Conservation (phyloP, 140 eudicot genomes). For the Senecio squalidus region DNA sequence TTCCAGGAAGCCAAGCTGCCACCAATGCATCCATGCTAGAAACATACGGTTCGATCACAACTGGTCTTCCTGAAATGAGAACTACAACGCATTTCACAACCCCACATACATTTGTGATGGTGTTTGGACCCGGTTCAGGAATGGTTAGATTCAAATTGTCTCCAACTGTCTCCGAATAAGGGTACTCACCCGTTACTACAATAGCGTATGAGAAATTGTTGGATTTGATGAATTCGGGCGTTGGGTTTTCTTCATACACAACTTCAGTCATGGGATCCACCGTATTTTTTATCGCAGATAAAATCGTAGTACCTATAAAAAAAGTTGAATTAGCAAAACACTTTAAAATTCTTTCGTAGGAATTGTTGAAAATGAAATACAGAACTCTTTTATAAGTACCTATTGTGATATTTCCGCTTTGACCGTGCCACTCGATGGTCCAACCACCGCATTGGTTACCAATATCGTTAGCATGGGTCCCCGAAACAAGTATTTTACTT, state of each 20-base stretch:
- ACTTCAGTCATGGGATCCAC: conserved; percentile 48
- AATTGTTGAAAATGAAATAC: too few relatives aligned
- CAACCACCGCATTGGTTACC: conserved; percentile 83
- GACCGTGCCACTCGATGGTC: conserved; percentile 76
- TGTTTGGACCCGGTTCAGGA: conserved; percentile 43
- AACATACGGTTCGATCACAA: conserved; percentile 53
- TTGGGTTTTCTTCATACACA: conserved; percentile 40
- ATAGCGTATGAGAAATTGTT: conserved; percentile 45
- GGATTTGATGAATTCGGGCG: conserved; percentile 24
- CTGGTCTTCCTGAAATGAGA: conserved; percentile 52
- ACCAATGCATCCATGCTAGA: conserved; percentile 45
- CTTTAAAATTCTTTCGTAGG: too few relatives aligned
- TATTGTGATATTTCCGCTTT: conserved; percentile 37
- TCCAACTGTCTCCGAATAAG: conserved; percentile 49
- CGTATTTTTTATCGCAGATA: conserved; percentile 34
- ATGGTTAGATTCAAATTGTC: conserved; percentile 51
- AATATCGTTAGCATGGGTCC: conserved; percentile 58
- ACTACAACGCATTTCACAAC: conserved; percentile 50
- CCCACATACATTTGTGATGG: conserved; percentile 45
- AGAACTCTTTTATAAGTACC: too few relatives aligned
- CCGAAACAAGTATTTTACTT: conserved; percentile 44
- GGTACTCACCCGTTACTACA: conserved; percentile 58
- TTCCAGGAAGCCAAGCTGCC: conserved; percentile 74
- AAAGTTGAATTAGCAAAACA: too few relatives aligned
- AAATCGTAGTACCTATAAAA: conserved; percentile 51